phyloP scores from a whole-genome alignment of 129 eudicot species.

The Sambucus nigra region DNA sequence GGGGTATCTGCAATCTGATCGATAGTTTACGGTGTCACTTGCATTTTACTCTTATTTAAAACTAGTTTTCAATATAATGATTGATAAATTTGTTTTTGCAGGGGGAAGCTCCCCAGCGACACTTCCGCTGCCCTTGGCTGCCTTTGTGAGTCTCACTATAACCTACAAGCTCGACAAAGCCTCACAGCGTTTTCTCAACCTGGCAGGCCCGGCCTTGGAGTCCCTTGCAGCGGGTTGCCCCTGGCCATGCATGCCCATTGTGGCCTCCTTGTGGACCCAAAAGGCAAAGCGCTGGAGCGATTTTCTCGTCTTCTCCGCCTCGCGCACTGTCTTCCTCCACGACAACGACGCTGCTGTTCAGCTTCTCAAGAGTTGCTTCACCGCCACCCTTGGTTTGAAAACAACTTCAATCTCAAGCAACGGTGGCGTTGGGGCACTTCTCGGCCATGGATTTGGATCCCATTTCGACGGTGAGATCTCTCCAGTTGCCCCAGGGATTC shows the following conservation, averaged over 20 bases:
- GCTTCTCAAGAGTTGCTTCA: slow-evolving; percentile 86
- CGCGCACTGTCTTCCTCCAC: slow-evolving; percentile 91
- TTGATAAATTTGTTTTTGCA: slow-evolving; percentile 19
- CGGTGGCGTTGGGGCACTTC: slow-evolving; percentile 83
- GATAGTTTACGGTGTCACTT: too few relatives aligned
- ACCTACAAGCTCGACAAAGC: slow-evolving; percentile 93
- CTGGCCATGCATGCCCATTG: slow-evolving; percentile 99
- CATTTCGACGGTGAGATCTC: slow-evolving; percentile 64
- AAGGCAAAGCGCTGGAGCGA: slow-evolving; percentile 96
- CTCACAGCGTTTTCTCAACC: slow-evolving; percentile 81
- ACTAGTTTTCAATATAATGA: neutral
- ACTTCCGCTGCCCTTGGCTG: slow-evolving; percentile 95
- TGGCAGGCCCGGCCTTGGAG: slow-evolving; percentile 86
- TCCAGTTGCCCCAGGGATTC: slow-evolving; percentile 93
- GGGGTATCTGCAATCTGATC: too few relatives aligned
- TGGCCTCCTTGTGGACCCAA: slow-evolving; percentile 92
- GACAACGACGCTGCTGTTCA: slow-evolving; percentile 76
- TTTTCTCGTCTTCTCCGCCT: slow-evolving; percentile 82
- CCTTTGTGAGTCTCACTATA: slow-evolving; percentile 95
- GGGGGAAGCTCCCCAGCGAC: slow-evolving; percentile 74
- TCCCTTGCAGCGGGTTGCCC: slow-evolving; percentile 96
- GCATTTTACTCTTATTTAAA: neutral
- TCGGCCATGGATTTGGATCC: slow-evolving; percentile 89
- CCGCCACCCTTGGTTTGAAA: slow-evolving; percentile 63
- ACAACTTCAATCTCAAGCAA: slow-evolving; percentile 36